These are phyloP conservation scores for Lasiosphaeris hirsuta DNA, from an alignment of 495 filamentous ascomycete species.

Conservation along the genomic window DNA sequence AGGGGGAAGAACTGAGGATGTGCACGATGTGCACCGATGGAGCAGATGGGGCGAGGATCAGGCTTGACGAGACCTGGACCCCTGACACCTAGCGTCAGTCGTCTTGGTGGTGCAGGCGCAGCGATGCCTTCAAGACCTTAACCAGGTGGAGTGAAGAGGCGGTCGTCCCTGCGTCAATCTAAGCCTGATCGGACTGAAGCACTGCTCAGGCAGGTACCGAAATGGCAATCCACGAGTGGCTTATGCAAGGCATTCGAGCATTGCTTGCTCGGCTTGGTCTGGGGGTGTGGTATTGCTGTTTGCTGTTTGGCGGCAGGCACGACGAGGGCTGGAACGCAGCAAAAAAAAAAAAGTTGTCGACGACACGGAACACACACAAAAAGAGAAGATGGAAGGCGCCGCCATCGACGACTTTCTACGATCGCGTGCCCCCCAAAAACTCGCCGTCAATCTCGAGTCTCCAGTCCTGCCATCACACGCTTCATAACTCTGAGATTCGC, in stretches of 20 bases:
- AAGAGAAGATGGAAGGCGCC: background rate
- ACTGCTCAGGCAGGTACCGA: slow-evolving; percentile 15
- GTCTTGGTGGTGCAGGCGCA: slow-evolving; percentile 20
- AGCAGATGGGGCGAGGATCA: slow-evolving; percentile 24
- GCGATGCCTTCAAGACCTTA: slow-evolving; percentile 13
- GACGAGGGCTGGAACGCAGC: background rate
- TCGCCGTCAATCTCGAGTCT: background rate
- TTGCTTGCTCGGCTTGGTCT: no score
- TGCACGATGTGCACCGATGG: slow-evolving; percentile 20
- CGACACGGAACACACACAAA: background rate
- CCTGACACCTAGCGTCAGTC: slow-evolving; percentile 14
- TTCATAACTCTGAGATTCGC: slow-evolving; percentile 7
- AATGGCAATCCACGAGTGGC: slow-evolving; percentile 22
- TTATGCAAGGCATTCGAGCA: slow-evolving; percentile 12
- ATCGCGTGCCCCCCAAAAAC: no score
- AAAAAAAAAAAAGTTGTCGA: background rate
- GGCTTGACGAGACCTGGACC: slow-evolving; percentile 17
- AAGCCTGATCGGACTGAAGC: slow-evolving; percentile 16
- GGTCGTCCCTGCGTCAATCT: slow-evolving; percentile 16
- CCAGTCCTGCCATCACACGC: background rate
- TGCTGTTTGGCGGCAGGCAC: slow-evolving; percentile 9
- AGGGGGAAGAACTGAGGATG: slow-evolving; percentile 14
- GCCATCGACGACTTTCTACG: no score
- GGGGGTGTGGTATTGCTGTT: background rate
- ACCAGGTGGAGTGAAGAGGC: slow-evolving; percentile 15